Percentiles rank a stretch among this genome's conserved stretches.
Conservation (phyloP, 2,329 filamentous ascomycete genomes). For the Colletotrichum scovillei region DNA sequence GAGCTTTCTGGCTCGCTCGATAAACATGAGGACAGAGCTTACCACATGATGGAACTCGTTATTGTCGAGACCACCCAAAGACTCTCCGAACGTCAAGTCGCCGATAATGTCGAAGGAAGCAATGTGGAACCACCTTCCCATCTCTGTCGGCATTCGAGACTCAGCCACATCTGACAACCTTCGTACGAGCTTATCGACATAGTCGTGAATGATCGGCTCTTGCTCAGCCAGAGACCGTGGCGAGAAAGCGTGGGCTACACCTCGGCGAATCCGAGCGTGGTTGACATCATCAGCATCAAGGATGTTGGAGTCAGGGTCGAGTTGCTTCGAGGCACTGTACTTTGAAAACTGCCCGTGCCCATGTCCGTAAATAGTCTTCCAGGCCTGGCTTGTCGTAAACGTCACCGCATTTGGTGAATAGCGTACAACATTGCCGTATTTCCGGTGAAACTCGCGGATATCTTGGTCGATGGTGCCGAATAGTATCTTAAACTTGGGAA, state of each 20-base stretch:
- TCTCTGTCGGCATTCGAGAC: slow-evolving; percentile 7
- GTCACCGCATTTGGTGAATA: slow-evolving; percentile 57
- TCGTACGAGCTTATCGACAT: slow-evolving; percentile 41
- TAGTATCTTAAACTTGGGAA: background rate
- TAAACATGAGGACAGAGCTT: slow-evolving; percentile 35
- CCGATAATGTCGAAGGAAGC: slow-evolving; percentile 45
- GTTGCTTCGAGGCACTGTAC: background rate
- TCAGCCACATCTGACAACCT: slow-evolving; percentile 32
- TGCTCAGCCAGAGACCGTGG: slow-evolving; percentile 43
- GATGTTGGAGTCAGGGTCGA: slow-evolving; percentile 7
- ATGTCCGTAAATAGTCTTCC: slow-evolving; percentile 49
- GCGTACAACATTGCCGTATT: slow-evolving; percentile 57
- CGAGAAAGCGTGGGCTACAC: slow-evolving; percentile 43
- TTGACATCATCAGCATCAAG: slow-evolving; percentile 4
- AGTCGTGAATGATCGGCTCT: slow-evolving; percentile 40
- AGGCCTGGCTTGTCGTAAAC: slow-evolving; percentile 48
- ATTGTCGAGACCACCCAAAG: slow-evolving; percentile 41
- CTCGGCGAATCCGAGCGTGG: slow-evolving; percentile 8
- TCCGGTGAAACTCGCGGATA: slow-evolving; percentile 46
- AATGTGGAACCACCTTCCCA: slow-evolving; percentile 8
- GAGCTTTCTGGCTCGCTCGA: slow-evolving; percentile 23
- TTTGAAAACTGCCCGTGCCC: background rate
- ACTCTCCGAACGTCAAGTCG: slow-evolving; percentile 43
- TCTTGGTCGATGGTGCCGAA: slow-evolving; percentile 25
- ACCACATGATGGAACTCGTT: slow-evolving; percentile 41